Conservation (phyloP, 75 land plant genomes). For the Isoetes taiwanensis region DNA sequence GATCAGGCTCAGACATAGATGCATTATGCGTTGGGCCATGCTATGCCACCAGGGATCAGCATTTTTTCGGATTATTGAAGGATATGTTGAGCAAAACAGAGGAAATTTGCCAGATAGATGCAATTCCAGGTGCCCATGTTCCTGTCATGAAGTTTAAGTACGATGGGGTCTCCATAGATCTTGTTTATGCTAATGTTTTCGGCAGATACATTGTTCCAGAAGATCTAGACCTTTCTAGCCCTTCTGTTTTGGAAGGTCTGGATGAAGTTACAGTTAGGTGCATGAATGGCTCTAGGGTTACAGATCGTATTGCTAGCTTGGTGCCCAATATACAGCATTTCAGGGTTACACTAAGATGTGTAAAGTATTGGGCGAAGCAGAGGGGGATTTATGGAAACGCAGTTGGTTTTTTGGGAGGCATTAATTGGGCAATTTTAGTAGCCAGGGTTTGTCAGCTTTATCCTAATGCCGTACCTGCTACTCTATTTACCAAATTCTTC, state of each 20-base stretch:
- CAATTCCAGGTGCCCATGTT: slow-evolving; percentile 39
- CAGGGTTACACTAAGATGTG: slow-evolving; percentile 27
- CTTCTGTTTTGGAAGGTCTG: slow-evolving; percentile 11
- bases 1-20: slow-evolving; percentile 38
- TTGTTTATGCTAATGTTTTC: slow-evolving; percentile 31
- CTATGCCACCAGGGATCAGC: slow-evolving; percentile 28
- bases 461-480: slow-evolving; percentile 20
- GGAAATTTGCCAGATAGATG: slow-evolving; percentile 30
- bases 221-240: slow-evolving; percentile 25
- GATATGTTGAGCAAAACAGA: slow-evolving; percentile 22
- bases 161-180: slow-evolving; percentile 31
- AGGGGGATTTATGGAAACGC: slow-evolving; percentile 42
- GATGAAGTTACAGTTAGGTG: slow-evolving; percentile 36
- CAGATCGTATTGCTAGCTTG: slow-evolving; percentile 21
- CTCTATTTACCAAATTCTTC: slow-evolving; percentile 25
- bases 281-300: slow-evolving; percentile 33
- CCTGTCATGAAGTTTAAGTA: slow-evolving; percentile 39
- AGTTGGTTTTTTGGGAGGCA: slow-evolving; percentile 40
- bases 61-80: slow-evolving; percentile 32
- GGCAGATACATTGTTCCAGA: slow-evolving; percentile 23
- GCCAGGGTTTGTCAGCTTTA: slow-evolving; percentile 32
- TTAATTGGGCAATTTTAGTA: slow-evolving; percentile 37
- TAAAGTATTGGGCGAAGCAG: slow-evolving; percentile 38
- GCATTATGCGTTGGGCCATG: slow-evolving; percentile 41
- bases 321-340: slow-evolving; percentile 39